These are phyloP conservation scores for Penicillium hordei DNA, from an alignment of 2,329 filamentous ascomycete species.

Conservation along the genomic window DNA sequence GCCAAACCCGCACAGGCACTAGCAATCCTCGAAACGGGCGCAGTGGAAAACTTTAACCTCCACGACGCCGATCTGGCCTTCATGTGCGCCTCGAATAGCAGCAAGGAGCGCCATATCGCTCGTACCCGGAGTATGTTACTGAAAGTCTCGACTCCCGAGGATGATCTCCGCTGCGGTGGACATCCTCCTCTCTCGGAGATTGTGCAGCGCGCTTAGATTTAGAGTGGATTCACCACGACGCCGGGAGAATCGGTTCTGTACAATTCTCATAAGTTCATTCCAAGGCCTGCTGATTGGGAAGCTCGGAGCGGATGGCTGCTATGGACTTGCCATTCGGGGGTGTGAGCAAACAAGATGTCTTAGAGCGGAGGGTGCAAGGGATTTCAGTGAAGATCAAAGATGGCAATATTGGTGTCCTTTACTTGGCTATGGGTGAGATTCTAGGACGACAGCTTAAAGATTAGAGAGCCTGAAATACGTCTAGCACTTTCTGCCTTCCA, in stretches of 20 bases:
- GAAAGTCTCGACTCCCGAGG: conserved; percentile 36
- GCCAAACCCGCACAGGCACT: conserved; percentile 51
- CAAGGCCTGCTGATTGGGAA: conserved; percentile 47
- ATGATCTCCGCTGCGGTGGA: conserved; percentile 46
- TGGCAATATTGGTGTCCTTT: conserved; percentile 47
- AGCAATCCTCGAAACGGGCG: conserved; percentile 46
- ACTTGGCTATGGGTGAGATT: conserved; percentile 47
- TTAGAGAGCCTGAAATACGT: conserved; percentile 37
- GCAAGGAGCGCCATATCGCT: conserved; percentile 43
- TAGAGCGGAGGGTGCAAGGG: conserved; percentile 40
- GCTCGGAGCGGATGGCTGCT: conserved; percentile 52
- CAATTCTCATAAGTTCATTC: conserved; percentile 45
- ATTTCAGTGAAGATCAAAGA: conserved; percentile 54
- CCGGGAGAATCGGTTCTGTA: conserved; percentile 49
- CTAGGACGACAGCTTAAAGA: conserved; percentile 44
- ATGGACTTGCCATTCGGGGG: conserved; percentile 46
- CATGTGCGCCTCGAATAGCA: conserved; percentile 51
- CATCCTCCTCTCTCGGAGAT: conserved; percentile 39
- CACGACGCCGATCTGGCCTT: conserved; percentile 46
- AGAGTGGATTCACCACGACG: conserved; percentile 39
- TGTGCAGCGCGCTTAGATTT: conserved; percentile 45
- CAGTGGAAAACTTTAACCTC: conserved; percentile 38
- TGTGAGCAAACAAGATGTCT: conserved; percentile 40
- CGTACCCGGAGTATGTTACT: conserved; percentile 43
- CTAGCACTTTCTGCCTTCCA: neutral